phyloP scores from a whole-genome alignment of 371 early-diverging fungal genomes.

The Rhizopus arrhizus region DNA sequence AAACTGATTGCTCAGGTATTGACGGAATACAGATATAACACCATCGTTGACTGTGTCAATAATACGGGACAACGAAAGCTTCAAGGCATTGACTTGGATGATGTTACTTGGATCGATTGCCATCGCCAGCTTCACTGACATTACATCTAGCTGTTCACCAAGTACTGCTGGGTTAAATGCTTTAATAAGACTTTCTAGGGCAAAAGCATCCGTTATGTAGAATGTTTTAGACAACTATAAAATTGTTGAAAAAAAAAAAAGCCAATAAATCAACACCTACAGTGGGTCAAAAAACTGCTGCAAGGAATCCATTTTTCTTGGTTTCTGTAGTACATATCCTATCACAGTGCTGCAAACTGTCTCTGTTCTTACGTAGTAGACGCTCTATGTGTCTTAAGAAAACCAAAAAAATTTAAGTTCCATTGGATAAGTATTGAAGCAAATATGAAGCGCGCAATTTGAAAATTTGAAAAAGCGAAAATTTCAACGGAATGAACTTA shows the following conservation, averaged over 20 bases:
- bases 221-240: slow-evolving; percentile 22
- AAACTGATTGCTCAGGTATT: slow-evolving; percentile 17
- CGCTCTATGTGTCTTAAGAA: no score
- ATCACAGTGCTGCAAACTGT: no score
- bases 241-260: slow-evolving; percentile 12
- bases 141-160: slow-evolving; percentile 23
- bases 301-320: no score
- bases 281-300: no score
- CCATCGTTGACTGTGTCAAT: slow-evolving; percentile 21
- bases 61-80: slow-evolving; percentile 23
- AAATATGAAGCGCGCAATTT: no score
- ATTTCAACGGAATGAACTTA: no score
- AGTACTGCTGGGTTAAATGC: slow-evolving; percentile 18
- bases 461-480: no score
- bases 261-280: slow-evolving; percentile 15
- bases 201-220: slow-evolving; percentile 12
- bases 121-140: slow-evolving; percentile 19
- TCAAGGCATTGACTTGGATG: slow-evolving; percentile 23
- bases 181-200: slow-evolving; percentile 14
- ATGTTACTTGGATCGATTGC: slow-evolving; percentile 20
- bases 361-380: no score
- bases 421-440: no score
- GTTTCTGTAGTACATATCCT: no score
- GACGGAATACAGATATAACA: slow-evolving; percentile 18
- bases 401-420: no score